phyloP scores from a whole-genome alignment of 192 early-diverging fungal genomes.

The Piromyces finnis region DNA sequence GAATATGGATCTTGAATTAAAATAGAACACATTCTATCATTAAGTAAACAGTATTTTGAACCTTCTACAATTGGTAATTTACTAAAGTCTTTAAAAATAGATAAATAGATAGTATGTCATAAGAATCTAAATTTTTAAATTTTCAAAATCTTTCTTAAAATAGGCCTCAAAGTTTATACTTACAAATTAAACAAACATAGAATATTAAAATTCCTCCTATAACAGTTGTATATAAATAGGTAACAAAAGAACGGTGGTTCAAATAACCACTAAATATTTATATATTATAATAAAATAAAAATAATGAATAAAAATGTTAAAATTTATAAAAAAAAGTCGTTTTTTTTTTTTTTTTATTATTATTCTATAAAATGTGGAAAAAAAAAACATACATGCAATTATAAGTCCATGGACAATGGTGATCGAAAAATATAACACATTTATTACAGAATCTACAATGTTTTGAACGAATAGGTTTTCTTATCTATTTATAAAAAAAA shows the following conservation, averaged over 20 bases:
- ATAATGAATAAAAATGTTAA: too few relatives aligned
- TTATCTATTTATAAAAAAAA: conserved; percentile 36
- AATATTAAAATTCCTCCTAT: background rate
- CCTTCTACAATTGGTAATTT: background rate
- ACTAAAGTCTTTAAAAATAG: background rate
- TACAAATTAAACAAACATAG: background rate
- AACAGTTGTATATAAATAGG: background rate
- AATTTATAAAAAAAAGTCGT: too few relatives aligned
- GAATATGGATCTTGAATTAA: background rate
- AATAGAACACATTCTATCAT: background rate
- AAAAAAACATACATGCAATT: background rate
- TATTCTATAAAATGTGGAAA: too few relatives aligned
- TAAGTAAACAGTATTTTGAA: background rate
- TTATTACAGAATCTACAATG: conserved; percentile 86
- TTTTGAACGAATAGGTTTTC: conserved; percentile 75
- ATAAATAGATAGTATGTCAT: too few relatives aligned
- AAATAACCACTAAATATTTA: background rate
- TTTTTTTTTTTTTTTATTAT: too few relatives aligned
- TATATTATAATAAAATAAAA: too few relatives aligned
- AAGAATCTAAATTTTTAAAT: too few relatives aligned
- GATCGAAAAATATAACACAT: conserved; percentile 87
- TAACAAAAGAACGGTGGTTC: background rate
- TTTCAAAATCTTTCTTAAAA: too few relatives aligned
- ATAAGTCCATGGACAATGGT: conserved; percentile 84
- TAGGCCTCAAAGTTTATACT: too few relatives aligned